Percentiles rank a stretch among this genome's conserved stretches.
Evolutionary conservation across 345 rosid genomes (phyloP).

Genomic region (Erysimum cheiranthoides): DNA sequence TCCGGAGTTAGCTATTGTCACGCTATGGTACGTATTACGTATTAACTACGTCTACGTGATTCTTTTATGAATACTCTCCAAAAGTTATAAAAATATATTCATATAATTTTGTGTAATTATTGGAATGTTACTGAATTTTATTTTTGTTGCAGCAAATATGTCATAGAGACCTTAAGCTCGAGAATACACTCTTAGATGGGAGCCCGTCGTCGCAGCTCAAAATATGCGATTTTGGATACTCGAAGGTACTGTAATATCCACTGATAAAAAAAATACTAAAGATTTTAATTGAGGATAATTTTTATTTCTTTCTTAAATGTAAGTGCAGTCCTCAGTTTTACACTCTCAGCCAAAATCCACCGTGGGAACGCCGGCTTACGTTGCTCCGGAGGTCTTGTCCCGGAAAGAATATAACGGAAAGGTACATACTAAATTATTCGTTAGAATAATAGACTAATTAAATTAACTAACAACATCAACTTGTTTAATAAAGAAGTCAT

Average conservation of each 20-base stretch:
- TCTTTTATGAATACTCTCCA: background rate
- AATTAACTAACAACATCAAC: constrained; percentile 27
- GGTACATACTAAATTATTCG: constrained; percentile 46
- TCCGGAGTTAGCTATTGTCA: constrained; percentile 96
- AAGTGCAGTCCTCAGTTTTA: constrained; percentile 70
- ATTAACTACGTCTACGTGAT: too few relatives aligned
- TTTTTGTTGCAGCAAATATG: constrained; percentile 69
- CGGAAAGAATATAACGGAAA: constrained; percentile 86
- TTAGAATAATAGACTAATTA: background rate
- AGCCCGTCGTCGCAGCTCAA: constrained; percentile 77
- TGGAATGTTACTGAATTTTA: background rate
- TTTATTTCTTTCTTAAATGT: background rate
- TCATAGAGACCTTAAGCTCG: constrained; percentile 92
- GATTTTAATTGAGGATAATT: background rate
- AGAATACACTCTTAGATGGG: constrained; percentile 88
- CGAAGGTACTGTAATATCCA: constrained; percentile 56
- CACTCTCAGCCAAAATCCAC: constrained; percentile 97
- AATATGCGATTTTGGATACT: constrained; percentile 91
- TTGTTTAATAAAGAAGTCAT: constrained; percentile 25
- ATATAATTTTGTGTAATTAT: background rate
- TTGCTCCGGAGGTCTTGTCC: constrained; percentile 84
- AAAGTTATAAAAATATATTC: background rate
- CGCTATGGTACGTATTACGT: constrained; percentile 63
- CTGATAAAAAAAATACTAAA: background rate
- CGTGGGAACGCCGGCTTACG: constrained; percentile 91